Evolutionary conservation across 2,329 filamentous ascomycete genomes (phyloP).

Genomic region (Atkinsonella texensis): DNA sequence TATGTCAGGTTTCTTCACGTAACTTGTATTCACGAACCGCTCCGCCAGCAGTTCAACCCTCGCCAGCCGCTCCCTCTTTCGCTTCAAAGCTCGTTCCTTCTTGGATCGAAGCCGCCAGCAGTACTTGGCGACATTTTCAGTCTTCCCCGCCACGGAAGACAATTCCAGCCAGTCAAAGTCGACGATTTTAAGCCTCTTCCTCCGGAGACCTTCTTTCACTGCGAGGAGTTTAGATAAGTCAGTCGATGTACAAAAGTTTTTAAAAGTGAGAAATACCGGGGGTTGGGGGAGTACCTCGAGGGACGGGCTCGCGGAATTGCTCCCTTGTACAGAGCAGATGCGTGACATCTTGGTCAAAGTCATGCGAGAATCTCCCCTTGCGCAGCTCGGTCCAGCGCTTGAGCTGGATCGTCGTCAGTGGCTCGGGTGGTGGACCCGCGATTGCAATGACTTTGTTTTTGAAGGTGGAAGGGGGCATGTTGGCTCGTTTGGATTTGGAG

Average conservation of each 20-base stretch:
- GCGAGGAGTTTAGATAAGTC: not conserved
- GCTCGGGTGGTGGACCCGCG: conserved; percentile 43
- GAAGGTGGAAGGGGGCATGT: not conserved
- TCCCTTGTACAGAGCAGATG: conserved; percentile 59
- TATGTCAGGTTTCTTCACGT: too few relatives aligned
- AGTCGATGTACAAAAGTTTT: not conserved
- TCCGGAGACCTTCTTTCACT: conserved; percentile 26
- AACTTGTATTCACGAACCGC: conserved; percentile 37
- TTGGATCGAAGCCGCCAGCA: not conserved
- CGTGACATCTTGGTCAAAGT: conserved; percentile 46
- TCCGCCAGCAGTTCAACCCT: conserved; percentile 28
- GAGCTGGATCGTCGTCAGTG: conserved; percentile 42
- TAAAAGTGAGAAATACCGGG: not conserved
- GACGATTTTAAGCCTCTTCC: conserved; percentile 28
- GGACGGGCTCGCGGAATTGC: conserved; percentile 39
- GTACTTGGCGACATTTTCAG: not conserved
- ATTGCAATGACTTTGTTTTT: conserved; percentile 33
- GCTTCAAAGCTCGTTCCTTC: conserved; percentile 14
- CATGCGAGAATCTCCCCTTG: conserved; percentile 43
- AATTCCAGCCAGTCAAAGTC: conserved; percentile 42
- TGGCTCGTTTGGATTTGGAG: not conserved
- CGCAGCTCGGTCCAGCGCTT: conserved; percentile 52
- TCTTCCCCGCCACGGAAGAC: conserved; percentile 19
- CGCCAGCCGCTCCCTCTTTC: conserved; percentile 22
- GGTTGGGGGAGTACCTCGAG: conserved; percentile 19